phyloP scores from a whole-genome alignment of 1,284 basidiomycete genomes.

The Cystobasidiaceae sp. region DNA sequence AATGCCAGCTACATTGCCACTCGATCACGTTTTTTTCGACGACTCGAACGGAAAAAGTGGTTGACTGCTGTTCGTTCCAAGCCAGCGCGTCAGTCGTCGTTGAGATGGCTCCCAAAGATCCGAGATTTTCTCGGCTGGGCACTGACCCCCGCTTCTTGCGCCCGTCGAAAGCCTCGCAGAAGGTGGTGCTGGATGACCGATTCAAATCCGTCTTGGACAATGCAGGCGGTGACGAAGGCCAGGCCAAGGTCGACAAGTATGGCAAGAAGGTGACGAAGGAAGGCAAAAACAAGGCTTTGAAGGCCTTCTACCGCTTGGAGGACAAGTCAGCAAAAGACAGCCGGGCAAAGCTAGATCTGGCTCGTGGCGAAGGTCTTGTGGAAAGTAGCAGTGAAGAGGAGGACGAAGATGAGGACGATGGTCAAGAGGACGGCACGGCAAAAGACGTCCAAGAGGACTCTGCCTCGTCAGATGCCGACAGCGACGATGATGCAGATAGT shows the following conservation, averaged over 20 bases:
- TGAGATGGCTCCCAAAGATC: conserved; percentile 52
- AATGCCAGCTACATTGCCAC: too few species aligned
- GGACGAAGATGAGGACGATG: conserved; percentile 48
- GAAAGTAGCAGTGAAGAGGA: conserved; percentile 64
- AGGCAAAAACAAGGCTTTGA: conserved; percentile 68
- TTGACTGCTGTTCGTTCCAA: neutral
- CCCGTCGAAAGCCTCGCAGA: conserved; percentile 70
- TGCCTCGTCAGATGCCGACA: conserved; percentile 52
- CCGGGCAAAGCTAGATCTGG: conserved; percentile 62
- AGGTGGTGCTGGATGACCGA: conserved; percentile 87
- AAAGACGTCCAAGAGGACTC: conserved; percentile 43
- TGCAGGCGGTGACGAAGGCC: too few species aligned
- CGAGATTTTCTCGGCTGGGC: conserved; percentile 72
- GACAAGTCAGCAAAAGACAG: conserved; percentile 41
- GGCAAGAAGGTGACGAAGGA: conserved; percentile 67
- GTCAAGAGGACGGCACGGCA: conserved; percentile 48
- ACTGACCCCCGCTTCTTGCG: conserved; percentile 89
- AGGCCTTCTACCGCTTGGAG: conserved; percentile 71
- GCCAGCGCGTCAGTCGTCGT: neutral
- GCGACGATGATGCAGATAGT: conserved; percentile 44
- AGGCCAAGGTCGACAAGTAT: conserved; percentile 77
- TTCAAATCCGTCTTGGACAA: conserved; percentile 70
- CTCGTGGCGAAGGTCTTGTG: conserved; percentile 77
- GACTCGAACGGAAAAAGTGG: too few species aligned
- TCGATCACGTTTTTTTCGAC: too few species aligned